Conservation (phyloP, 148 eudicot genomes). For the Fagopyrum esculentum region DNA sequence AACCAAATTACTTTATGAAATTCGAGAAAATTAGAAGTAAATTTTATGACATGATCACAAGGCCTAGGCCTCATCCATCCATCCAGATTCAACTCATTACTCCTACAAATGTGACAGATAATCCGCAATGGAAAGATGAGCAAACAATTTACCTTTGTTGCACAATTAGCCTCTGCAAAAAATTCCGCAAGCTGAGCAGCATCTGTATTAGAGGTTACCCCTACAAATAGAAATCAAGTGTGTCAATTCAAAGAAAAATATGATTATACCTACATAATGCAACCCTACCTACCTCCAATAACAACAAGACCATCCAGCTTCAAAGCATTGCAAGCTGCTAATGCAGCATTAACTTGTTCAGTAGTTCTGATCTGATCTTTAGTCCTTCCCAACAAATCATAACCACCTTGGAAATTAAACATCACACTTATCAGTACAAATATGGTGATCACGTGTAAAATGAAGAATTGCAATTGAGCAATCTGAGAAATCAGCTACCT, state of each 20-base stretch:
- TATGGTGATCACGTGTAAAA: background rate
- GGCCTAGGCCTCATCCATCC: background rate
- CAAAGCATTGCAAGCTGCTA: slow-evolving; percentile 72
- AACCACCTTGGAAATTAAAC: slow-evolving; percentile 56
- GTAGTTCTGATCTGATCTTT: slow-evolving; percentile 92
- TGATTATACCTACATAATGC: background rate
- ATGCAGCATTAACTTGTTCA: slow-evolving; percentile 90
- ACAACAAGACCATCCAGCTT: slow-evolving; percentile 88
- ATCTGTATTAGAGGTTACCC: slow-evolving; percentile 97
- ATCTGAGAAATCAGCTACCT: slow-evolving; percentile 40
- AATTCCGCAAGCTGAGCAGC: slow-evolving; percentile 97
- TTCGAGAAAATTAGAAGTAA: background rate
- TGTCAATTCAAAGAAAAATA: background rate
- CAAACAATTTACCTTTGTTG: slow-evolving; percentile 54
- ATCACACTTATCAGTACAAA: background rate
- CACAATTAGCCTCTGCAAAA: slow-evolving; percentile 83
- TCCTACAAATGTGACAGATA: background rate
- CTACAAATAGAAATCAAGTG: slow-evolving; percentile 27
- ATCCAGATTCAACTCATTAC: background rate
- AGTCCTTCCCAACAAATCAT: slow-evolving; percentile 92
- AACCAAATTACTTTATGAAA: background rate
- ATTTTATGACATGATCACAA: background rate
- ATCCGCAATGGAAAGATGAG: background rate
- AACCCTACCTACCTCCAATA: slow-evolving; percentile 57
- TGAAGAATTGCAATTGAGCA: slow-evolving; percentile 9